Evolutionary conservation across 2,329 filamentous ascomycete species (phyloP), one percentile per base, ranked within the genome.

Genomic region (Penicillium hordei): DNA sequence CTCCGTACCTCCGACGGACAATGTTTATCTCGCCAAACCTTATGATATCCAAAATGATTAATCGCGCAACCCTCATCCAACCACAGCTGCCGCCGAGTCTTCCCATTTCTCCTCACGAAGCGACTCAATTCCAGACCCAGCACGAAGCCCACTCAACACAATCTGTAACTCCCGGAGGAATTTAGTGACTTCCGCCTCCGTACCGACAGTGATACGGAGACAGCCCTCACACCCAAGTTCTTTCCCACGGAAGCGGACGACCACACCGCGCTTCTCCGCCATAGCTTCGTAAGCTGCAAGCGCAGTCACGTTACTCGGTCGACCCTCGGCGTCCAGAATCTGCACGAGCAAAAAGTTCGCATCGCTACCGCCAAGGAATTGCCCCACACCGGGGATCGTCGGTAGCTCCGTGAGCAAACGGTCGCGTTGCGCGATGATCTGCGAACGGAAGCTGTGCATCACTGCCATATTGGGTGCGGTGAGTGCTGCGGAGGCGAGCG

Each of bases 291-390:
- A 99, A 8, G 93, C 89, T 12, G 85, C 86, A 68, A 93, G 74
- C 17, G 94, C 94, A 1, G 85, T 84, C 48, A 81, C 79, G 66
- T 97, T 99, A 70, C 91, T 89, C 1, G 94, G 89, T 0, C 90
- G 91, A 5, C 77, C 77, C 52, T 79, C 67, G n/a, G 74, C 77
- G 70, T 95, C 85, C 33, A 96, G 79, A 70, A 99, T 90, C 80
- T 97, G 91, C 57, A 91, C 93, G 9, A 99, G 83, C 68, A 99
- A 67, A 72, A 97, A 99, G 74, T 99, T 99, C 62, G 90, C 89
- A 56, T 87, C 88, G 1, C 79, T 81, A 3, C 94, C 94, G 49
- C 94, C 94, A 21, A 89, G 82, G 67, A 96, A 87, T 43, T 86
- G 81, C 0, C 94, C 94, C 1, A 97, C 82, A 1, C 94, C 93